Evolutionary conservation across 768 basidiomycete genomes (phyloP).

Genomic region (Russula vinacea): DNA sequence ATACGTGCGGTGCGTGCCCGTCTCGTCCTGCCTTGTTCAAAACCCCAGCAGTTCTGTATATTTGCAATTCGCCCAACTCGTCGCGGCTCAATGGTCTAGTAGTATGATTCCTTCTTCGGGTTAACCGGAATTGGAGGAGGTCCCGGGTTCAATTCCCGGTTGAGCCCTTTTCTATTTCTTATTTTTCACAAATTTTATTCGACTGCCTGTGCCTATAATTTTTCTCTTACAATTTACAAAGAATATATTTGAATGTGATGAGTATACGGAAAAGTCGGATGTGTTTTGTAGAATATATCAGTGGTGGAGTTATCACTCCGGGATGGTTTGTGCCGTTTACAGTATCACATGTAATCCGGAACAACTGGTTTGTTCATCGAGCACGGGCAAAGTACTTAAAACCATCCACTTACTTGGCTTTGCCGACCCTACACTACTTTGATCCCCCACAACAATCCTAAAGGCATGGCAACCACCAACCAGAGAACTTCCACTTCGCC

Average conservation of each 20-base stretch:
- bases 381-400: neutral
- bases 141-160: constrained; percentile 45
- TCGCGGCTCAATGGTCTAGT: constrained; percentile 37
- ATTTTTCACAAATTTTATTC: neutral
- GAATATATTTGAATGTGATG: too few relatives aligned
- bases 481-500: constrained; percentile 30
- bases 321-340: neutral
- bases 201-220: neutral
- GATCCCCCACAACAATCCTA: neutral
- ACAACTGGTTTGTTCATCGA: neutral
- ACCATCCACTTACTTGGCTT: neutral
- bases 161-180: constrained; percentile 34
- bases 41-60: neutral
- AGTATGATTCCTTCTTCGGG: constrained; percentile 40
- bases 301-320: too few relatives aligned
- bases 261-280: too few relatives aligned
- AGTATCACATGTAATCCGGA: constrained; percentile 14
- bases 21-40: neutral
- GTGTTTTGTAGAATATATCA: too few relatives aligned
- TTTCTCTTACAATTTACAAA: too few relatives aligned
- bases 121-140: constrained; percentile 36
- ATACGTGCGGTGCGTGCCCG: neutral
- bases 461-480: constrained; percentile 30
- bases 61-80: neutral
- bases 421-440: neutral